These are phyloP conservation scores for Paramyrothecium roridum DNA, from an alignment of 2,329 filamentous ascomycete genomes.

Conservation along the genomic window DNA sequence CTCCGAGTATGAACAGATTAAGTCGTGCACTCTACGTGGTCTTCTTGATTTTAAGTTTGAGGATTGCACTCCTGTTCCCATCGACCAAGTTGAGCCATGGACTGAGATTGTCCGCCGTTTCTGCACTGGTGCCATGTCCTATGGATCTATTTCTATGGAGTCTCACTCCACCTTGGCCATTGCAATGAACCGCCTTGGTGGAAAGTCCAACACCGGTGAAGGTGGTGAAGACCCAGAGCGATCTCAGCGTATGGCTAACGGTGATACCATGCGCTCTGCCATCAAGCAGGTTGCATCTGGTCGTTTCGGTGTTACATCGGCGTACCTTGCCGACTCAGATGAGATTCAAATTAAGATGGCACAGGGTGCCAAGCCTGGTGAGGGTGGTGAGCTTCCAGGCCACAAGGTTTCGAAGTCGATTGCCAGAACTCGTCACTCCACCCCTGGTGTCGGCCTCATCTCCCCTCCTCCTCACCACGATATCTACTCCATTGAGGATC, in stretches of 20 bases:
- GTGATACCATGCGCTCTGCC: conserved; percentile 93
- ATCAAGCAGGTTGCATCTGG: conserved; percentile 98
- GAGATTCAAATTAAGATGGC: conserved; percentile 99
- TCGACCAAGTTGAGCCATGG: conserved; percentile 97
- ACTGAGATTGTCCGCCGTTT: conserved; percentile 96
- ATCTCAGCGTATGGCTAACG: conserved; percentile 80
- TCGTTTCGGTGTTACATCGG: conserved; percentile 92
- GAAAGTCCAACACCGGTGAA: conserved; percentile 97
- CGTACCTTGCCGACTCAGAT: conserved; percentile 91
- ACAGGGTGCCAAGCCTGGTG: conserved; percentile 94
- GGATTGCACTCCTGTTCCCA: conserved; percentile 77
- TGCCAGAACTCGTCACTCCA: conserved; percentile 91
- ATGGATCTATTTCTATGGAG: conserved; percentile 98
- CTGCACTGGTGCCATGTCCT: conserved; percentile 97
- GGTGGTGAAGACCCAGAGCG: conserved; percentile 95
- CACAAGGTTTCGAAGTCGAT: conserved; percentile 96
- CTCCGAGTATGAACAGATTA: conserved; percentile 93
- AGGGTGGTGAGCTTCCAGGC: conserved; percentile 93
- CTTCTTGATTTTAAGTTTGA: conserved; percentile 97
- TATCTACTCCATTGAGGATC: conserved; percentile 96
- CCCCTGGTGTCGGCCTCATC: conserved; percentile 92
- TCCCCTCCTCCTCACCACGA: conserved; percentile 96
- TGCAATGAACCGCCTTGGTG: conserved; percentile 93
- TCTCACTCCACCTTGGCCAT: conserved; percentile 93
- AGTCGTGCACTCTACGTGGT: conserved; percentile 90